Percentiles rank a stretch among this genome's conserved stretches.
Evolutionary conservation across 1,139 yeast species (phyloP).

Genomic region (Scheffersomyces stambukii): DNA sequence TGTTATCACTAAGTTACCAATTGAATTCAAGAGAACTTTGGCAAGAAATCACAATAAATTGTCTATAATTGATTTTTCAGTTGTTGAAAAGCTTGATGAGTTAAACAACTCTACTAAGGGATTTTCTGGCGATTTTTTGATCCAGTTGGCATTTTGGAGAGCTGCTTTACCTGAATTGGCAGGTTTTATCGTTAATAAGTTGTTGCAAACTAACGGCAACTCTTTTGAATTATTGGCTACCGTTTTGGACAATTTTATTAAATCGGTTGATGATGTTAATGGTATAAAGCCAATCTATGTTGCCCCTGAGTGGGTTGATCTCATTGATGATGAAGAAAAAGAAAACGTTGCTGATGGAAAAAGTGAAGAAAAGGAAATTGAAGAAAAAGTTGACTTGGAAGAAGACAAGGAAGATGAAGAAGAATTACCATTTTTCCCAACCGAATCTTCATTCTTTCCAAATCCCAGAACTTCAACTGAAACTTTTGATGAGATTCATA

Average conservation of each 20-base stretch:
- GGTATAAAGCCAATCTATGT: slow-evolving; percentile 46
- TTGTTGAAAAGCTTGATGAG: slow-evolving; percentile 50
- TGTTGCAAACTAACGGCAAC: slow-evolving; percentile 76
- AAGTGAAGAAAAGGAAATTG: slow-evolving; percentile 13
- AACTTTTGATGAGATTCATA: slow-evolving; percentile 32
- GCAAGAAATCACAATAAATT: slow-evolving; percentile 52
- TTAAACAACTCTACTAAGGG: slow-evolving; percentile 65
- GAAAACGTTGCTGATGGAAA: slow-evolving; percentile 12
- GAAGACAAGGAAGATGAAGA: slow-evolving; percentile 23
- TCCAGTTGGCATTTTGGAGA: slow-evolving; percentile 81
- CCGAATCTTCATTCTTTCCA: slow-evolving; percentile 57
- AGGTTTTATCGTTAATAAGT: slow-evolving; percentile 70
- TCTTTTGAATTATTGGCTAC: slow-evolving; percentile 82
- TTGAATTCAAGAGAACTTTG: slow-evolving; percentile 50
- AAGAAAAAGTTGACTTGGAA: slow-evolving; percentile 15
- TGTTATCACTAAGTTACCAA: slow-evolving; percentile 48
- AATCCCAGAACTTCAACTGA: slow-evolving; percentile 42
- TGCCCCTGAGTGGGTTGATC: slow-evolving; percentile 41
- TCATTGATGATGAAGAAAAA: slow-evolving; percentile 19
- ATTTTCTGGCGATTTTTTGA: slow-evolving; percentile 67
- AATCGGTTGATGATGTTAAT: slow-evolving; percentile 42
- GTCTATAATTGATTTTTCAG: slow-evolving; percentile 52
- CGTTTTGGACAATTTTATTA: slow-evolving; percentile 68
- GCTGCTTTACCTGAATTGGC: slow-evolving; percentile 59
- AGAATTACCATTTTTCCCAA: slow-evolving; percentile 48